A percentile compares a stretch with the other conserved stretches of the same genome.
Conservation (phyloP, 306 rosid species). For the Cyamopsis tetragonoloba region DNA sequence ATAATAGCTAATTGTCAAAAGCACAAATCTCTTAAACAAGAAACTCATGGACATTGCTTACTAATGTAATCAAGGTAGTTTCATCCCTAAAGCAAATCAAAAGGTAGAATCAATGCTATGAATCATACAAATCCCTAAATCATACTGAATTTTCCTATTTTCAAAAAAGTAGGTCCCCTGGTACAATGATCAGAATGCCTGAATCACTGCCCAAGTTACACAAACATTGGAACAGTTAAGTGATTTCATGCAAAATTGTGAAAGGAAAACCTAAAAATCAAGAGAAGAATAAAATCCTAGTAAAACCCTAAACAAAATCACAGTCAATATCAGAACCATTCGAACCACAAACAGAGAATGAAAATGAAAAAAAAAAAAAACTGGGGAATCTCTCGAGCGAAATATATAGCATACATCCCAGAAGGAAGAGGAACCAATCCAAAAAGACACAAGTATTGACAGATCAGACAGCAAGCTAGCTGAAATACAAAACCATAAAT, state of each 20-base stretch:
- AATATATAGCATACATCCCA: background rate
- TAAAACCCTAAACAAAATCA: slow-evolving; percentile 10
- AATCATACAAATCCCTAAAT: no score
- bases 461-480: slow-evolving; percentile 37
- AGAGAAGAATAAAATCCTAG: slow-evolving; percentile 8
- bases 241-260: slow-evolving; percentile 3
- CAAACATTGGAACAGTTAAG: background rate
- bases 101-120: no score
- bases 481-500: slow-evolving; percentile 17
- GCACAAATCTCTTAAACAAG: slow-evolving; percentile 1
- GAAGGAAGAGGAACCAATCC: background rate
- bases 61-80: background rate
- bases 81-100: no score
- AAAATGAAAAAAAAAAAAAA: background rate
- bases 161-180: background rate
- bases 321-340: background rate
- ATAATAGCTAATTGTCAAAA: background rate
- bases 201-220: background rate
- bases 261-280: slow-evolving; percentile 6
- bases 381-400: background rate
- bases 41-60: background rate
- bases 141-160: no score
- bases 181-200: background rate
- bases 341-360: background rate
- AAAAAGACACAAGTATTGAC: slow-evolving; percentile 15